Evolutionary conservation across 345 rosid species (phyloP).

Genomic region (Geranium rotundifolium): DNA sequence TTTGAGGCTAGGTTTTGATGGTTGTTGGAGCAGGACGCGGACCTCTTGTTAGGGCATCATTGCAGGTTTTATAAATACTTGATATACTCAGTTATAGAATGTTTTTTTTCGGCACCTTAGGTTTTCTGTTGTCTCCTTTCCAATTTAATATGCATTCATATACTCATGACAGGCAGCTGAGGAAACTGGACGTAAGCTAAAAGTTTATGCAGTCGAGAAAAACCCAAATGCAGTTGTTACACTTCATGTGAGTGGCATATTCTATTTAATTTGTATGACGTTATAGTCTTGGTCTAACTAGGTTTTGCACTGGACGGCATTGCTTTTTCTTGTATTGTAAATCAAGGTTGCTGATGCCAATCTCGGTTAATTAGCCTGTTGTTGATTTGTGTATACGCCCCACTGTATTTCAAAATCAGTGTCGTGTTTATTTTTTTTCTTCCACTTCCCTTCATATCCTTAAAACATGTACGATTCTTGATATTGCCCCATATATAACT

Average conservation of each 20-base stretch:
- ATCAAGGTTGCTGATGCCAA: too few species aligned
- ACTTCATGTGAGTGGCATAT: constrained; percentile 63
- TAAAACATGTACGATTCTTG: too few species aligned
- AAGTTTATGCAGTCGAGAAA: constrained; percentile 92
- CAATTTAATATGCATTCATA: constrained; percentile 12
- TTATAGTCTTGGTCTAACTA: neutral
- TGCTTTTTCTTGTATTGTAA: neutral
- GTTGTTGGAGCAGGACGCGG: constrained; percentile 99
- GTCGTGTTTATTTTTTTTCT: too few species aligned
- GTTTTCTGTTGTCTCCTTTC: constrained; percentile 9
- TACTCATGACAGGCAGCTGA: constrained; percentile 65
- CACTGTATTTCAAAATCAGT: too few species aligned
- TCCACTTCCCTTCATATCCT: too few species aligned
- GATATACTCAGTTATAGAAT: neutral
- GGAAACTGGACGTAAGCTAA: constrained; percentile 78
- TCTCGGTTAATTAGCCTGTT: too few species aligned
- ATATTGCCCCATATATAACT: too few species aligned
- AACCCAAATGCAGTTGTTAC: constrained; percentile 98
- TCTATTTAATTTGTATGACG: constrained; percentile 2
- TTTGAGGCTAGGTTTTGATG: constrained; percentile 65
- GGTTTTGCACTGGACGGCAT: neutral
- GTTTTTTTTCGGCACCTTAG: constrained; percentile 2
- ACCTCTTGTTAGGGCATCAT: constrained; percentile 94
- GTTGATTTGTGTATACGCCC: too few species aligned
- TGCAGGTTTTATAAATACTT: constrained; percentile 46